phyloP scores from a whole-genome alignment of 768 basidiomycete genomes.

The Termitomyces sp. region DNA sequence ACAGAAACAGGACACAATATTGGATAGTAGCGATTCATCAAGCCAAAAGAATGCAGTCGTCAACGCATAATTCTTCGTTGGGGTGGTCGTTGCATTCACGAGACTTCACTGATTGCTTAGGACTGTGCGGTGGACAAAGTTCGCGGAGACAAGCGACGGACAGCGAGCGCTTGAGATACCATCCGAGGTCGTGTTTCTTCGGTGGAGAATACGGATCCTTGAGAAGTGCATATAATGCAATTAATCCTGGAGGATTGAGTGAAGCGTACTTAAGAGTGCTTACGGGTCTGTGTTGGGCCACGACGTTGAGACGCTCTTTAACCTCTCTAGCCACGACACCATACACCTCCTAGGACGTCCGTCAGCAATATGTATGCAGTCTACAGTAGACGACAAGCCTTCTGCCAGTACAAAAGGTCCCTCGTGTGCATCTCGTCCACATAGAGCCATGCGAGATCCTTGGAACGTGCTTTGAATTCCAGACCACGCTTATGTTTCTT shows the following conservation, averaged over 20 bases:
- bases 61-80: not conserved
- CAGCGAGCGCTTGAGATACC: slow-evolving; percentile 39
- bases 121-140: slow-evolving; percentile 16
- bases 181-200: slow-evolving; percentile 31
- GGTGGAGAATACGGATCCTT: slow-evolving; percentile 37
- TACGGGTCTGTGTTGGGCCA: slow-evolving; percentile 28
- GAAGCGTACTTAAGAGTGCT: slow-evolving; percentile 12
- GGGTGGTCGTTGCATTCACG: slow-evolving; percentile 1
- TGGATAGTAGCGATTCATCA: not conserved
- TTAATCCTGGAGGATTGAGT: not conserved
- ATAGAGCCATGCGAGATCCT: slow-evolving; percentile 31
- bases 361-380: not conserved
- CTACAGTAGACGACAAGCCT: slow-evolving; percentile 14
- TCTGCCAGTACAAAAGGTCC: slow-evolving; percentile 33
- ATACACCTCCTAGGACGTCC: slow-evolving; percentile 25
- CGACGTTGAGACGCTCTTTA: slow-evolving; percentile 23
- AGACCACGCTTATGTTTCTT: slow-evolving; percentile 26
- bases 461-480: slow-evolving; percentile 28
- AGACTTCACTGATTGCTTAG: not conserved
- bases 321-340: slow-evolving; percentile 25
- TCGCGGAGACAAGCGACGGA: slow-evolving; percentile 34
- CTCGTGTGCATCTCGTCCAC: slow-evolving; percentile 32
- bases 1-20: not conserved
- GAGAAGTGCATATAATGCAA: not conserved
- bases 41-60: not conserved